Conservation (phyloP, 108 stramenopile species). For the Bacterosira constricta region DNA sequence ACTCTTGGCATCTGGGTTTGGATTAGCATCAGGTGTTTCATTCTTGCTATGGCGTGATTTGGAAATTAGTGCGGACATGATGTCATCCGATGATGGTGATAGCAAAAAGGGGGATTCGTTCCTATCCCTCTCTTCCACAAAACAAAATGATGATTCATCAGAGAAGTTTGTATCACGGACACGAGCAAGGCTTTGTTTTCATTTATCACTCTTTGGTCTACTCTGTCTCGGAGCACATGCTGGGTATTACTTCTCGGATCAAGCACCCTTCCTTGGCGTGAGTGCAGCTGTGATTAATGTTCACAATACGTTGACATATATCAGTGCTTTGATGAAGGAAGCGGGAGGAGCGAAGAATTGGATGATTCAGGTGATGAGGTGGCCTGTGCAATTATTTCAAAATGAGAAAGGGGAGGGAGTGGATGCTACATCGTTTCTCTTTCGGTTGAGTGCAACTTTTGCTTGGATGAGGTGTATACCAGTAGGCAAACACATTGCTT, state of each 20-base stretch:
- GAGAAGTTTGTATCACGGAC: slow-evolving; percentile 8
- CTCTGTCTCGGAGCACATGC: slow-evolving; percentile 21
- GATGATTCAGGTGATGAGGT: not conserved
- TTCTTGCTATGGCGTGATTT: slow-evolving; percentile 41
- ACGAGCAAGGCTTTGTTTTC: slow-evolving; percentile 10
- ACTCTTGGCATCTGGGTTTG: slow-evolving; percentile 38
- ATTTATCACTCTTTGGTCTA: slow-evolving; percentile 22
- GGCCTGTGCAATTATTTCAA: slow-evolving; percentile 15
- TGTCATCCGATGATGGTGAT: not conserved
- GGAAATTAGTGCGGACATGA: slow-evolving; percentile 18
- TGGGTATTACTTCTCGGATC: slow-evolving; percentile 17
- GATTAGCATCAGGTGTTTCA: slow-evolving; percentile 15
- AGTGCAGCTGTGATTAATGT: slow-evolving; percentile 36
- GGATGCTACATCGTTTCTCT: slow-evolving; percentile 14
- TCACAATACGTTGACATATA: slow-evolving; percentile 29
- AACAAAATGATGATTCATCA: not conserved
- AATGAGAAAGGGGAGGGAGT: not conserved
- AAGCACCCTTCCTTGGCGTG: slow-evolving; percentile 34
- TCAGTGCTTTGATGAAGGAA: slow-evolving; percentile 30
- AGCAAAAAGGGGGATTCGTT: slow-evolving; percentile 26
- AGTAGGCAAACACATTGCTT: not conserved
- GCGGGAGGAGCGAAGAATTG: not conserved
- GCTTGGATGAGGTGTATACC: slow-evolving; percentile 39
- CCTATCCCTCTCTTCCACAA: too few species aligned
- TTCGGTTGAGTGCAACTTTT: slow-evolving; percentile 11